Conservation (phyloP, 345 rosid genomes). For the Hypericum androsaemum region DNA sequence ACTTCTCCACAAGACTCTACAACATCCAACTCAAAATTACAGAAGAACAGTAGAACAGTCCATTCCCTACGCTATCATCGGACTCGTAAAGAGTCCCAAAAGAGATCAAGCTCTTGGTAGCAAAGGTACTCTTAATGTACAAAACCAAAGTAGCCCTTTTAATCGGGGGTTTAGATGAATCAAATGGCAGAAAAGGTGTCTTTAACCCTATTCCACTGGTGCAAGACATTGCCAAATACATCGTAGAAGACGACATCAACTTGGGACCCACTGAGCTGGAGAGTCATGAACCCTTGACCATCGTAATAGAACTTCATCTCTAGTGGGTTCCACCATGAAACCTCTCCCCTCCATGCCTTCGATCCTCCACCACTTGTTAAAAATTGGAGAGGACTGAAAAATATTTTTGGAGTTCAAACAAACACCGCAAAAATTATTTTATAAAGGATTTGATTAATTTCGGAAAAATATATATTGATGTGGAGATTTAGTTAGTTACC, state of each 20-base stretch:
- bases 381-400: conserved; percentile 39
- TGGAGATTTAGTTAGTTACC: conserved; percentile 19
- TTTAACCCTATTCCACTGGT: conserved; percentile 31
- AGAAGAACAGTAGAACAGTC: too few species aligned
- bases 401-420: neutral
- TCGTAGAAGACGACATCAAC: conserved; percentile 35
- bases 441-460: neutral
- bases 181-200: neutral
- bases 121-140: too few species aligned
- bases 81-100: too few species aligned
- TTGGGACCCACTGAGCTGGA: conserved; percentile 26
- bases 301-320: conserved; percentile 57
- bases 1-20: too few species aligned
- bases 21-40: too few species aligned
- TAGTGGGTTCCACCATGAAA: conserved; percentile 33
- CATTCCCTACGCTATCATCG: too few species aligned
- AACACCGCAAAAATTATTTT: too few species aligned
- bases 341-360: conserved; percentile 64
- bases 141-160: too few species aligned
- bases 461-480: neutral
- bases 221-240: conserved; percentile 42
- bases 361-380: conserved; percentile 82
- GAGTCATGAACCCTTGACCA: conserved; percentile 74
- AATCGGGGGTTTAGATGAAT: too few species aligned
- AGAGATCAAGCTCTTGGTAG: too few species aligned